Percentiles rank a stretch among this genome's conserved stretches.
Evolutionary conservation across 208 protist genomes (phyloP).

Genomic region (Leishmania arabica): DNA sequence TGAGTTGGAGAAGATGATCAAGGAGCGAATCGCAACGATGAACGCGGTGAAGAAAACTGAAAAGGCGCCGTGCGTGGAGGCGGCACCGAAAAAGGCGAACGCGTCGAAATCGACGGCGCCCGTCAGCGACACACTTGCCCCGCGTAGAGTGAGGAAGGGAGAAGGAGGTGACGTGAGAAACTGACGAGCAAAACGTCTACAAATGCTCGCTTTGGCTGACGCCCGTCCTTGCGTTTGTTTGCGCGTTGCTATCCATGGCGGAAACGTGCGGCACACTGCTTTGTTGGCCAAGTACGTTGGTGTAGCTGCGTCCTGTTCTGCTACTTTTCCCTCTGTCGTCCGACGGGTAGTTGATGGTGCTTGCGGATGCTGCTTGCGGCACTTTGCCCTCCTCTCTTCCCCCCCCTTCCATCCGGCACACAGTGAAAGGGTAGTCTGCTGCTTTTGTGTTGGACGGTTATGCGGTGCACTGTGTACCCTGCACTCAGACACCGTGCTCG

Average conservation of each 20-base stretch:
- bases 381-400: not conserved
- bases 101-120: not conserved
- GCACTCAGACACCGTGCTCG: not conserved
- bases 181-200: not conserved
- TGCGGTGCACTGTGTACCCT: not conserved
- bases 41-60: constrained; percentile 15
- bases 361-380: too few relatives aligned
- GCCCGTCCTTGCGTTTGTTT: not conserved
- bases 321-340: not conserved
- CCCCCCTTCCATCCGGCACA: not conserved
- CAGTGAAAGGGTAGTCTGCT: not conserved
- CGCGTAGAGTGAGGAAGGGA: not conserved
- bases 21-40: constrained; percentile 37
- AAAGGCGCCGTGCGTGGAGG: constrained; percentile 1
- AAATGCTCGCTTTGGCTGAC: not conserved
- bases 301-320: not conserved
- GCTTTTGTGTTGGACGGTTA: not conserved
- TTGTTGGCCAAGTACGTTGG: not conserved
- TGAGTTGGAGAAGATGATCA: constrained; percentile 48
- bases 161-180: not conserved
- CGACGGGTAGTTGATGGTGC: not conserved
- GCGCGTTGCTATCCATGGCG: too few relatives aligned
- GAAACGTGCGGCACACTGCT: too few relatives aligned
- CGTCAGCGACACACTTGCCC: not conserved
- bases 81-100: constrained; percentile 1